Evolutionary conservation across 768 basidiomycete genomes (phyloP).

Genomic region (Russula sp.): DNA sequence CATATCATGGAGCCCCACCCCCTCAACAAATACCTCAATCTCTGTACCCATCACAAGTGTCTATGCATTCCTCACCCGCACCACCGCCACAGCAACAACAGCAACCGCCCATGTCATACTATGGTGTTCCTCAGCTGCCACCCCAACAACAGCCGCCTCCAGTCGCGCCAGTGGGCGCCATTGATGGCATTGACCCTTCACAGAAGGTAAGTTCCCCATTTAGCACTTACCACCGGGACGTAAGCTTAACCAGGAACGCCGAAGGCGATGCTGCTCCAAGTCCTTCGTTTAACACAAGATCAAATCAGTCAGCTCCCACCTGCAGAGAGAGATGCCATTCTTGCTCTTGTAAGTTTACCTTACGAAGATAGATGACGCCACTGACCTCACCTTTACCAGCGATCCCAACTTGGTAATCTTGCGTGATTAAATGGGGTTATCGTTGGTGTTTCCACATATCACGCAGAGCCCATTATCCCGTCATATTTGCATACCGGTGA

Average conservation of each 20-base stretch:
- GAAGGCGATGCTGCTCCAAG: conserved; percentile 83
- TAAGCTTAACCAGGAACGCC: conserved; percentile 1
- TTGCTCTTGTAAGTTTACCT: conserved; percentile 25
- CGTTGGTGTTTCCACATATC: not conserved
- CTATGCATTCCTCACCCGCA: conserved; percentile 38
- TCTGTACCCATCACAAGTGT: conserved; percentile 31
- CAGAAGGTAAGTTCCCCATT: conserved; percentile 27
- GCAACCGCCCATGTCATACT: conserved; percentile 31
- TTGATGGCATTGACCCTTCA: conserved; percentile 26
- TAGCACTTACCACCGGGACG: conserved; percentile 7
- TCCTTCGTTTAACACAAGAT: conserved; percentile 73
- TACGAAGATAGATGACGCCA: not conserved
- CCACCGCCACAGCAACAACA: conserved; percentile 38
- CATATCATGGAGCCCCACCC: conserved; percentile 27
- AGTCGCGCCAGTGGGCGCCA: conserved; percentile 36
- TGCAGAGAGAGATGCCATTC: conserved; percentile 72
- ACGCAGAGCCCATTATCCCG: not conserved
- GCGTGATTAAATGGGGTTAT: conserved; percentile 5
- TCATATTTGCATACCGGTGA: not conserved
- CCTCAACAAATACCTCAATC: conserved; percentile 30
- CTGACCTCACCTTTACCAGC: conserved; percentile 3
- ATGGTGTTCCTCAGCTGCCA: conserved; percentile 35
- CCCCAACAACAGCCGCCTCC: conserved; percentile 39
- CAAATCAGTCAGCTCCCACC: conserved; percentile 82
- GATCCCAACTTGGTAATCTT: conserved; percentile 27